phyloP scores from a whole-genome alignment of 257 asterid genomes.

The Ballota nigra region DNA sequence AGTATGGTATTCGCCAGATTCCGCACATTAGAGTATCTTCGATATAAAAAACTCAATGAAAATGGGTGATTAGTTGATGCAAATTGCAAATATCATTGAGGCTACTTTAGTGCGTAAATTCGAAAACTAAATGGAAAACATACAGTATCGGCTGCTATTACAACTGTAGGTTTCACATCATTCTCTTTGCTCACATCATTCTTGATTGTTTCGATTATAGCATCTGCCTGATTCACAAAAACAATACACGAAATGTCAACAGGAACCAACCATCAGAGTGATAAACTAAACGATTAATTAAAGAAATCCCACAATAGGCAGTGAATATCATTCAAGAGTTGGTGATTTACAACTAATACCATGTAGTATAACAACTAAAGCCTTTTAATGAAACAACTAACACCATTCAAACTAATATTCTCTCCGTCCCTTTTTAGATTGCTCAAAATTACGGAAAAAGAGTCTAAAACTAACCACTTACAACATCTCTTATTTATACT shows the following conservation, averaged over 20 bases:
- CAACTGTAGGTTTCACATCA: conserved; percentile 52
- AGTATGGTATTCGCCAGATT: not conserved
- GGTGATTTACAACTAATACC: no score
- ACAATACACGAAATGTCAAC: conserved; percentile 20
- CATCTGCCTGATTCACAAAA: conserved; percentile 74
- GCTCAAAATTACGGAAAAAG: no score
- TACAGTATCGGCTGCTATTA: conserved; percentile 88
- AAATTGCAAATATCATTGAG: not conserved
- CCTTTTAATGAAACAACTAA: no score
- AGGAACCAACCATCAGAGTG: not conserved
- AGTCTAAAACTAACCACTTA: no score
- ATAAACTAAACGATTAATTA: no score
- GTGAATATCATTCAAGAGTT: not conserved
- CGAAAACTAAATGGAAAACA: conserved; percentile 34
- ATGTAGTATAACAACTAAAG: not conserved
- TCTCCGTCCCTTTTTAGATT: no score
- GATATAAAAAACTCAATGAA: not conserved
- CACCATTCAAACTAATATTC: no score
- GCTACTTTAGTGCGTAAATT: not conserved
- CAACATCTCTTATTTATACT: no score
- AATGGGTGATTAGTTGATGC: no score
- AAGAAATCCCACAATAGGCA: not conserved
- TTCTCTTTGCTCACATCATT: conserved; percentile 41
- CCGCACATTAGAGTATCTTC: not conserved
- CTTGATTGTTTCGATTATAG: conserved; percentile 57